Evolutionary conservation across 2,329 filamentous ascomycete species (phyloP).

Genomic region (Colletotrichum spaethianum): DNA sequence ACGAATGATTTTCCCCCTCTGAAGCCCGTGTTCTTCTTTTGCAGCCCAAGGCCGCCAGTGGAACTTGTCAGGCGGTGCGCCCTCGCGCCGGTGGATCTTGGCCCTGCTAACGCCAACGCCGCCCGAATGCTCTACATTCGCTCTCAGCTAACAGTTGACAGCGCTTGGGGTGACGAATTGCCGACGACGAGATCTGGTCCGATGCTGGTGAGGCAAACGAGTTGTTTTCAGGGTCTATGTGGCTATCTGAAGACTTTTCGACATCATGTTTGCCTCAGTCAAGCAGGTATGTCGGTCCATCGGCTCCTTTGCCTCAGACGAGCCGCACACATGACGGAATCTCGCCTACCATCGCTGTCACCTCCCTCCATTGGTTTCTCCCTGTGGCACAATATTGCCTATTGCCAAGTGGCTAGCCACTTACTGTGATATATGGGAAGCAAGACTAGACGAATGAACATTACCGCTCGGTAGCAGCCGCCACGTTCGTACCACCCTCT

Average conservation of each 20-base stretch:
- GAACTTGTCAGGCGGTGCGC: background rate
- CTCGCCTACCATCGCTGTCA: no score
- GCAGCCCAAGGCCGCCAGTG: background rate
- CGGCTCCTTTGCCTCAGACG: background rate
- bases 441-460: background rate
- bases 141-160: background rate
- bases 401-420: background rate
- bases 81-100: background rate
- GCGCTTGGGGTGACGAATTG: background rate
- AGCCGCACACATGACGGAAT: background rate
- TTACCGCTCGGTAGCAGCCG: background rate
- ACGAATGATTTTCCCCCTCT: slow-evolving; percentile 14
- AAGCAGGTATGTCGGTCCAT: background rate
- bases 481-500: background rate
- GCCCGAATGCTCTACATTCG: background rate
- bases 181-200: background rate
- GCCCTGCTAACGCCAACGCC: background rate
- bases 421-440: background rate
- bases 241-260: background rate
- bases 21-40: slow-evolving; percentile 20
- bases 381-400: background rate
- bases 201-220: background rate
- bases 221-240: background rate
- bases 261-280: background rate
- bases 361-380: no score